Base-by-base conservation (phyloP, 345 rosid species). In the Hibiscus trionum region DNA sequence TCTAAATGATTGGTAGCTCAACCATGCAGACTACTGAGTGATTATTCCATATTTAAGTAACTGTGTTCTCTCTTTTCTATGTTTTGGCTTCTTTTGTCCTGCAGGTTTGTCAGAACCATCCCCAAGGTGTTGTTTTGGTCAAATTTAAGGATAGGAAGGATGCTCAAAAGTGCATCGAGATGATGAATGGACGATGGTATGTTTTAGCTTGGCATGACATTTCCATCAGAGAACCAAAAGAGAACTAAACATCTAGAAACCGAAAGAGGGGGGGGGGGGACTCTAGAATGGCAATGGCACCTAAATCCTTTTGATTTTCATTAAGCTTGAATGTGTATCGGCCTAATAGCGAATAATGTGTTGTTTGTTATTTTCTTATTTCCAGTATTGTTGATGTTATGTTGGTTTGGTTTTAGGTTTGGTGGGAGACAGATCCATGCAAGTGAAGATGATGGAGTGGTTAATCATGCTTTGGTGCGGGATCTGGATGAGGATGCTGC, bases 171-270 rank as follows among this genome's bases (percentile, higher is more conserved):
- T 95, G 99, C 81, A 83, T 95, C 74, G 93, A 95, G 44, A 72
- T 88, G 86, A 95, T 93, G 97, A 84, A 89, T 49, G 97, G 97
- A 73, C 89, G 98, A 81, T 93, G 99, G 99, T 93, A 88, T 80
- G 24, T 31, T 42, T 37, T 60, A 27, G 50, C 42, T 49, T 67
- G 14, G 19, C 21, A 66, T 27, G 58, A 9, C 8, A 26, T 26
- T 14, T 66, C 21, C 31, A 3, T 8, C 57, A 8, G 53, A 49
- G 42, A 67, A 29, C 58, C 5, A 49, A 66, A 66, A 8, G 53
- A 49, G 42, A 67, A 29, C 58, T 11, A 49, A 66, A 66, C 31
- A 15, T 55, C 35, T 11, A 65, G 27, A 14, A 44, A 21, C 16
- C n/a, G 1, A 44, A 65, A 44, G n/a, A 24, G 29, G 69, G 56